phyloP scores from a whole-genome alignment of 208 protist genomes.

The Leptomonas seymouri region DNA sequence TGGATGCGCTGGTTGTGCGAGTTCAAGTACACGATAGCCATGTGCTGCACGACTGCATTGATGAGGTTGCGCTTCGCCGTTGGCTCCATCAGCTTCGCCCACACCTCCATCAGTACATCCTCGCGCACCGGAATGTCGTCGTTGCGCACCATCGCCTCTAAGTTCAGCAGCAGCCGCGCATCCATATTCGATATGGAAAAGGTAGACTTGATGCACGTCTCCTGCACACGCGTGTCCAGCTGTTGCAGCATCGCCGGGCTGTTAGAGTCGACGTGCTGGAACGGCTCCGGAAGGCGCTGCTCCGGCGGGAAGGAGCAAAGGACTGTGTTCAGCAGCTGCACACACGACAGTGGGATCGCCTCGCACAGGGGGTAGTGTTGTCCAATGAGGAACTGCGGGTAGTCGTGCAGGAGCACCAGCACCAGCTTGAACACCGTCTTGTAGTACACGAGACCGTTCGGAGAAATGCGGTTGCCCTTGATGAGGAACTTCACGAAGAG shows the following conservation, averaged over 20 bases:
- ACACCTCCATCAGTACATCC: slow-evolving; percentile 27
- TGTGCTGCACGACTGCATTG: slow-evolving; percentile 98
- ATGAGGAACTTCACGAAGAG: slow-evolving; percentile 81
- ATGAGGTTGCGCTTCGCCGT: slow-evolving; percentile 81
- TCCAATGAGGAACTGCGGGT: slow-evolving; percentile 98
- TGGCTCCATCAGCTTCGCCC: slow-evolving; percentile 78
- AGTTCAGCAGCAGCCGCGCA: slow-evolving; percentile 47
- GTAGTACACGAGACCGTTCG: slow-evolving; percentile 85
- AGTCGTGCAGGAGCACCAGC: slow-evolving; percentile 99
- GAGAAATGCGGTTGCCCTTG: slow-evolving; percentile 57
- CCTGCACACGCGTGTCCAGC: slow-evolving; percentile 83
- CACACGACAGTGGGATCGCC: slow-evolving; percentile 95
- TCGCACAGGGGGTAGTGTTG: slow-evolving; percentile 97
- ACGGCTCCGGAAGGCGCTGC: slow-evolving; percentile 96
- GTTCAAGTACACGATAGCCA: slow-evolving; percentile 83
- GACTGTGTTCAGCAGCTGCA: slow-evolving; percentile 98
- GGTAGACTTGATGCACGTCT: slow-evolving; percentile 74
- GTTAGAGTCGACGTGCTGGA: slow-evolving; percentile 78
- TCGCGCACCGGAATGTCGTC: slow-evolving; percentile 50
- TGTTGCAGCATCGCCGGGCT: slow-evolving; percentile 92
- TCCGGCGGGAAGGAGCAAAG: slow-evolving; percentile 95
- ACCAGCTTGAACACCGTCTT: slow-evolving; percentile 93
- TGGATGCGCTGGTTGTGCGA: slow-evolving; percentile 39
- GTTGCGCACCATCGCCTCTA: slow-evolving; percentile 42
- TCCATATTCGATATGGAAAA: slow-evolving; percentile 46